Evolutionary conservation across 352 stramenopile species (phyloP), one percentile per base, ranked within the genome.

Genomic region (Globisporangium orthogonon): DNA sequence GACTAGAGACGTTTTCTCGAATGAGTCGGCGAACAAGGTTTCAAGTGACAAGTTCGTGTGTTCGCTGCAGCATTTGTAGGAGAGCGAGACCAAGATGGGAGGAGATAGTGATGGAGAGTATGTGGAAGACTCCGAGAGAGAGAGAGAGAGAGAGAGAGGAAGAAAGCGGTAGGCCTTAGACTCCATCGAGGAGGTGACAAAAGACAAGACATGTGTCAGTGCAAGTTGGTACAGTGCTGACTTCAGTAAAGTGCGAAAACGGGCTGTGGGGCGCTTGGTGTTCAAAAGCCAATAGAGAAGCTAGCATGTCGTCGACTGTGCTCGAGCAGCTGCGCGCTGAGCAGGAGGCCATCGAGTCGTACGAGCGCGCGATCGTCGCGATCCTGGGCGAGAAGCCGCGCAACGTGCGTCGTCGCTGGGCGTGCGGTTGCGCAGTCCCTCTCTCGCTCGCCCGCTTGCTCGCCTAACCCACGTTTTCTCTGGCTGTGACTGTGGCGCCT

Each of bases 271-370:
- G 23, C 23, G 23, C 23, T 23, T 23, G 23, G 23, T 23, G 23
- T 23, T 23, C 23, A 23, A 23, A 23, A 23, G 23, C 23, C 23
- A 23, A 23, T 23, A 23, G 23, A 23, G 23, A 23, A 23, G 23
- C 23, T 23, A 23, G 23, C n/a, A 95, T 95, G 86, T 89, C 86
- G 74, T 93, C 83, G 40, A 91, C 84, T 18, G 78, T 89, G 56
- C 61, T 95, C 59, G 86, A 95, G 73, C 83, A 92, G 59, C 76
- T 92, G 39, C 81, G 86, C 47, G 70, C 80, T 7, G 81, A 83
- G 41, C 83, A 92, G 54, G 86, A 95, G 65, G 78, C 87, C 62
- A 77, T 94, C 44, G 86, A 95, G 69, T 70, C 65, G 31, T 76
- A 86, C 50, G 86, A 95, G 61, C 78, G 83, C 39, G 73, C 77